Percentiles rank a stretch among this genome's conserved stretches.
These are phyloP conservation scores for Tuber umbilicatum DNA, from an alignment of 495 filamentous ascomycete genomes.

Conservation along the genomic window DNA sequence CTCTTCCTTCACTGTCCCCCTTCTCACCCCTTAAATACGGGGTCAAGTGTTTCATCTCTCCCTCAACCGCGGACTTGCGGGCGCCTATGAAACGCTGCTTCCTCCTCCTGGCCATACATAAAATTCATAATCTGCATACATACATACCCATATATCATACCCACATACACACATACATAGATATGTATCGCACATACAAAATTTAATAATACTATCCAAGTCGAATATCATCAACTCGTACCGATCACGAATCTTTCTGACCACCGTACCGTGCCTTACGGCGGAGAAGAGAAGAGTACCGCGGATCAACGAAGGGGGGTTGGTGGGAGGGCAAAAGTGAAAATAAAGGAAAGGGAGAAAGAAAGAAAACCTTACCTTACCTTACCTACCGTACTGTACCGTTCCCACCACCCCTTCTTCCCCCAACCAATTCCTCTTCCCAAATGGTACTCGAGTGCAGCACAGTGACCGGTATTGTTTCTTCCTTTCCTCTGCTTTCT, in stretches of 20 bases:
- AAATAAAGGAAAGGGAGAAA: not conserved
- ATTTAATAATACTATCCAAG: too few relatives aligned
- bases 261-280: not conserved
- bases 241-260: not conserved
- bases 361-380: too few relatives aligned
- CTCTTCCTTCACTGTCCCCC: not conserved
- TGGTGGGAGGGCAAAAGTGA: too few relatives aligned
- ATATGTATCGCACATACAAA: slow-evolving; percentile 23
- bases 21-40: slow-evolving; percentile 26
- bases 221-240: not conserved
- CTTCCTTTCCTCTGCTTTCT: not conserved
- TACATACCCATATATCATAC: slow-evolving; percentile 14
- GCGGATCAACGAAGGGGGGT: not conserved
- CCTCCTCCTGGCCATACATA: slow-evolving; percentile 4
- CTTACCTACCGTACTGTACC: not conserved
- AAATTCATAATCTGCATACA: slow-evolving; percentile 13
- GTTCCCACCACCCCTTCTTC: not conserved
- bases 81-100: slow-evolving; percentile 35
- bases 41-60: slow-evolving; percentile 29
- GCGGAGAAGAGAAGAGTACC: not conserved
- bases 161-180: slow-evolving; percentile 16
- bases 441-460: not conserved
- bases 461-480: not conserved
- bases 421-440: not conserved
- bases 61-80: slow-evolving; percentile 36